These are phyloP conservation scores for Acanthochlamys bracteata DNA, from an alignment of 106 monocot species.

Conservation along the genomic window DNA sequence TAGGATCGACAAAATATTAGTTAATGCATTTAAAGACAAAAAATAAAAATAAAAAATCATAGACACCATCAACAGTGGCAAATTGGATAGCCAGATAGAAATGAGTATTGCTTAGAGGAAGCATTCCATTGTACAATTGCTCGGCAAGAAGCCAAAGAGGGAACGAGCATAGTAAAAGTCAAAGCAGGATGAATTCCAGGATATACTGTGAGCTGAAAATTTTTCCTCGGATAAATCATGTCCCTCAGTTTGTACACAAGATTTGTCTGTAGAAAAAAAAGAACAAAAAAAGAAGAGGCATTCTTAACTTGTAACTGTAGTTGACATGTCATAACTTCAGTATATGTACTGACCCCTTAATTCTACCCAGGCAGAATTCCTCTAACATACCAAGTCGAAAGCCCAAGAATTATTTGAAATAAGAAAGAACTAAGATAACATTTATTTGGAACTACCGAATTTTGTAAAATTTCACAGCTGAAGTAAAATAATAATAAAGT, in stretches of 20 bases:
- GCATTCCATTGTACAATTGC: not conserved
- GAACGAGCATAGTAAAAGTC: conserved; percentile 47
- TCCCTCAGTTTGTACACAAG: conserved; percentile 64
- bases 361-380: too few species aligned
- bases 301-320: not conserved
- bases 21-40: too few species aligned
- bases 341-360: not conserved
- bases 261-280: conserved; percentile 47
- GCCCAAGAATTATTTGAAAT: too few species aligned
- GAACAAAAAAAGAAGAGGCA: not conserved
- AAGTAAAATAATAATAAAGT: not conserved
- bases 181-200: conserved; percentile 69
- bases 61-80: too few species aligned
- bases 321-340: not conserved
- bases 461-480: too few species aligned
- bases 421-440: too few species aligned
- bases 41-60: too few species aligned
- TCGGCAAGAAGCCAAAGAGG: conserved; percentile 30
- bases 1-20: too few species aligned
- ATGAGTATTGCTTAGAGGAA: not conserved
- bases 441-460: too few species aligned
- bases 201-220: conserved; percentile 79
- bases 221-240: conserved; percentile 50
- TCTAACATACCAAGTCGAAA: too few species aligned
- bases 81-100: too few species aligned